Conservation (phyloP, 129 eudicot genomes). For the Mikania micrantha region DNA sequence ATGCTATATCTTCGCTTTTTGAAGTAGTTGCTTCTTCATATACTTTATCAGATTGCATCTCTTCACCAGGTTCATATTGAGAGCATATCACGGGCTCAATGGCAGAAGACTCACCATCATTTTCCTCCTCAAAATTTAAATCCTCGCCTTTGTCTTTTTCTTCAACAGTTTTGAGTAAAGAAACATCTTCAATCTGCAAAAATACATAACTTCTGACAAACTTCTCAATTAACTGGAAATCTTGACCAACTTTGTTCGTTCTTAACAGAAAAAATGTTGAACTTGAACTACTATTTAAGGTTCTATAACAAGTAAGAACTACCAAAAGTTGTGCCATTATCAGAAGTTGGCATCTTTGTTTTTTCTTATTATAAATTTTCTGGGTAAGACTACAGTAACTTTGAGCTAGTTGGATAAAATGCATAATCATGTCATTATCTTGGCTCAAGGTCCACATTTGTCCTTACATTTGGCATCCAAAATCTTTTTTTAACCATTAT, state of each 20-base stretch:
- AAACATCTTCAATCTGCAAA: constrained; percentile 63
- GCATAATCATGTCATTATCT: neutral
- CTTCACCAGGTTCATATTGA: constrained; percentile 26
- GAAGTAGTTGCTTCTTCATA: constrained; percentile 12
- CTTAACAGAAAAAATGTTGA: neutral
- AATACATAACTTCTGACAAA: neutral
- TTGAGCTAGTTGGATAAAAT: neutral
- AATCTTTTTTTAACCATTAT: neutral
- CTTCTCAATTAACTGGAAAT: neutral
- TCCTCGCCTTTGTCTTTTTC: constrained; percentile 23
- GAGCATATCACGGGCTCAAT: constrained; percentile 24
- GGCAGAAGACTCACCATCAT: constrained; percentile 12
- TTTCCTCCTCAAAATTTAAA: constrained; percentile 13
- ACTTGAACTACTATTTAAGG: neutral
- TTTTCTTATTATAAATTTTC: neutral
- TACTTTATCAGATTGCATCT: constrained; percentile 25
- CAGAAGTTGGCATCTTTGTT: neutral
- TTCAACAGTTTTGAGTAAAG: constrained; percentile 34
- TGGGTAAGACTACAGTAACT: neutral
- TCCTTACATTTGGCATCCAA: neutral
- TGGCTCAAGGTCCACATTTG: constrained; percentile 1
- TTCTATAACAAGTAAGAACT: neutral
- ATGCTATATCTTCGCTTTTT: constrained; percentile 10
- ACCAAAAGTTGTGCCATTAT: neutral
- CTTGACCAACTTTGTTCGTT: neutral